Percentiles rank a stretch among this genome's conserved stretches.
Evolutionary conservation across 2,329 filamentous ascomycete genomes (phyloP).

Genomic region (Trichoderma polysporum): DNA sequence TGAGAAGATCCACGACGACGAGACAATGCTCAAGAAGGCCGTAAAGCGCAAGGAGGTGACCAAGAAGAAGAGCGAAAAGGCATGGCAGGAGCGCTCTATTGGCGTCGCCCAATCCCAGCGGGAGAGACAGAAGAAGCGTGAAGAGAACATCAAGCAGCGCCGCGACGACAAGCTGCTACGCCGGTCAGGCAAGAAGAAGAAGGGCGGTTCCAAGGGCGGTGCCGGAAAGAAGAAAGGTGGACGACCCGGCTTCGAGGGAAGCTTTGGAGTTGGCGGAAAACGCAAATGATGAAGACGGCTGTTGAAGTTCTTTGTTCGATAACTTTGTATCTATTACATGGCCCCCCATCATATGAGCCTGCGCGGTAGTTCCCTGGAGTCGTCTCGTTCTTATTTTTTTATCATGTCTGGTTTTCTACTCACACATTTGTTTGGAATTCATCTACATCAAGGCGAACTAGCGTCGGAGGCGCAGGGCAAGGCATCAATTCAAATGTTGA

Average conservation of each 20-base stretch:
- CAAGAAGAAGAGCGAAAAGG: slow-evolving; percentile 89
- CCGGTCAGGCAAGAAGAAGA: slow-evolving; percentile 60
- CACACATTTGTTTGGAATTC: slow-evolving; percentile 3
- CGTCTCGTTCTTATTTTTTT: not conserved
- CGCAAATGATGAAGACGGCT: slow-evolving; percentile 44
- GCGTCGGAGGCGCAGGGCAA: slow-evolving; percentile 8
- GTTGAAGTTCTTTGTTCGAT: not conserved
- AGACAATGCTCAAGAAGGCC: slow-evolving; percentile 84
- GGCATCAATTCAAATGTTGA: slow-evolving; percentile 15
- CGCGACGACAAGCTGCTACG: slow-evolving; percentile 68
- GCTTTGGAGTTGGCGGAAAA: slow-evolving; percentile 55
- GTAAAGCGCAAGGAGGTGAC: slow-evolving; percentile 87
- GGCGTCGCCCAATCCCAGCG: slow-evolving; percentile 75
- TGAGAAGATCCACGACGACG: slow-evolving; percentile 85
- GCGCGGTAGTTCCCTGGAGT: not conserved
- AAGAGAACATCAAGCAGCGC: slow-evolving; percentile 73
- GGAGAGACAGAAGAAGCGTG: slow-evolving; percentile 77
- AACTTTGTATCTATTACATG: not conserved
- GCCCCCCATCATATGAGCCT: not conserved
- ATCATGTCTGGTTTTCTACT: not conserved
- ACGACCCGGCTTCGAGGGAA: slow-evolving; percentile 68
- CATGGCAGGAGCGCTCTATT: slow-evolving; percentile 74
- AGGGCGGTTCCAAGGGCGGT: slow-evolving; percentile 35
- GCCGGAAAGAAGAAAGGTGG: slow-evolving; percentile 48
- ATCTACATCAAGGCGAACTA: slow-evolving; percentile 6